phyloP scores from a whole-genome alignment of 257 asterid genomes.

The Verbascum thapsus region DNA sequence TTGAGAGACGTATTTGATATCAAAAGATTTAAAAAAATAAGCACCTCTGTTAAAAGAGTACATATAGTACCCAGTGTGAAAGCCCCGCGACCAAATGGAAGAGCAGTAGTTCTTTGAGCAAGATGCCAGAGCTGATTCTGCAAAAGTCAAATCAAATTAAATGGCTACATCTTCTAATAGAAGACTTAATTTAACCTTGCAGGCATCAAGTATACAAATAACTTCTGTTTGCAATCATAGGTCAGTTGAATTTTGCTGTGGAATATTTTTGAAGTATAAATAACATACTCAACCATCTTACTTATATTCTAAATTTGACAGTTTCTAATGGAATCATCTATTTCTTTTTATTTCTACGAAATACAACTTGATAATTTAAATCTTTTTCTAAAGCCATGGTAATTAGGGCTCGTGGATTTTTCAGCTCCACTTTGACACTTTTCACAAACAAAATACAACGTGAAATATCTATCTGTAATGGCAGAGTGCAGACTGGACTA shows the following conservation, averaged over 20 bases:
- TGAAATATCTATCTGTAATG: constrained; percentile 1
- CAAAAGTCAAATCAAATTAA: constrained; percentile 23
- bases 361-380: background rate
- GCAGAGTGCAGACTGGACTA: constrained; percentile 16
- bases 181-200: constrained; percentile 14
- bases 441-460: constrained; percentile 5
- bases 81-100: constrained; percentile 99
- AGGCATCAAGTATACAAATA: constrained; percentile 1
- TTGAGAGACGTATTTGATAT: constrained; percentile 11
- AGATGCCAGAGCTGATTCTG: constrained; percentile 99
- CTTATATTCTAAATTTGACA: no score
- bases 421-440: constrained; percentile 2
- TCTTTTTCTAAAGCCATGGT: constrained; percentile 4
- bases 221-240: constrained; percentile 1
- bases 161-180: background rate
- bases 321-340: no score
- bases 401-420: background rate
- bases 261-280: no score
- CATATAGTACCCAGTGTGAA: constrained; percentile 89
- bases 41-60: constrained; percentile 95
- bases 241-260: constrained; percentile 5
- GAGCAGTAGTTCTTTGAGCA: constrained; percentile 97
- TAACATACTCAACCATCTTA: no score
- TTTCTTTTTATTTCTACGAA: background rate
- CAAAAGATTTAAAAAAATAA: constrained; percentile 1